A percentile compares a stretch with the other conserved stretches of the same genome.
Conservation (phyloP, 257 asterid species). For the Echites panduratus region DNA sequence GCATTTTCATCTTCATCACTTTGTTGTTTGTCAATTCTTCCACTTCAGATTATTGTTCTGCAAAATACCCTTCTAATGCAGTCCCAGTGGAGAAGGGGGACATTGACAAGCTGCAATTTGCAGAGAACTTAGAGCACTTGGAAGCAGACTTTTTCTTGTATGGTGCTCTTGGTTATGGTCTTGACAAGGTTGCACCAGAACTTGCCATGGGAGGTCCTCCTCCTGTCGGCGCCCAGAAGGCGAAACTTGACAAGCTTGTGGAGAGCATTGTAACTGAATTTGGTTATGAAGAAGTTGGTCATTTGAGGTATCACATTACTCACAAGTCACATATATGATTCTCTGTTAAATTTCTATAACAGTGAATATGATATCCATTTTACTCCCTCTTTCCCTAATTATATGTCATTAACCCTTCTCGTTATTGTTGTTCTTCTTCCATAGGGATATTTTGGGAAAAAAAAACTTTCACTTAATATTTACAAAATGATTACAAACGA, state of each 20-base stretch:
- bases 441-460: no score
- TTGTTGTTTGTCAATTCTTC: not conserved
- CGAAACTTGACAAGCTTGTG: constrained; percentile 30
- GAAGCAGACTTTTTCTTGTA: constrained; percentile 36
- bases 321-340: no score
- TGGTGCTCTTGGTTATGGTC: constrained; percentile 41
- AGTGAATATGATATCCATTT: no score
- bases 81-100: constrained; percentile 22
- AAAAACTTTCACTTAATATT: no score
- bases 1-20: not conserved
- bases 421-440: no score
- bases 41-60: constrained; percentile 9
- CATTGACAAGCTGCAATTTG: constrained; percentile 31
- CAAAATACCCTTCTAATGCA: constrained; percentile 8
- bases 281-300: constrained; percentile 29
- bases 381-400: no score
- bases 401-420: no score
- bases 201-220: constrained; percentile 42
- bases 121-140: constrained; percentile 36
- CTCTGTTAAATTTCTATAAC: no score
- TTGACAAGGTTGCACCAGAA: constrained; percentile 31
- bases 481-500: no score
- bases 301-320: constrained; percentile 20
- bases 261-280: constrained; percentile 23
- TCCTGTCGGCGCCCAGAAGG: constrained; percentile 38